Evolutionary conservation across 495 filamentous ascomycete species (phyloP).

Genomic region (Pseudoneurospora amorphoporcata): DNA sequence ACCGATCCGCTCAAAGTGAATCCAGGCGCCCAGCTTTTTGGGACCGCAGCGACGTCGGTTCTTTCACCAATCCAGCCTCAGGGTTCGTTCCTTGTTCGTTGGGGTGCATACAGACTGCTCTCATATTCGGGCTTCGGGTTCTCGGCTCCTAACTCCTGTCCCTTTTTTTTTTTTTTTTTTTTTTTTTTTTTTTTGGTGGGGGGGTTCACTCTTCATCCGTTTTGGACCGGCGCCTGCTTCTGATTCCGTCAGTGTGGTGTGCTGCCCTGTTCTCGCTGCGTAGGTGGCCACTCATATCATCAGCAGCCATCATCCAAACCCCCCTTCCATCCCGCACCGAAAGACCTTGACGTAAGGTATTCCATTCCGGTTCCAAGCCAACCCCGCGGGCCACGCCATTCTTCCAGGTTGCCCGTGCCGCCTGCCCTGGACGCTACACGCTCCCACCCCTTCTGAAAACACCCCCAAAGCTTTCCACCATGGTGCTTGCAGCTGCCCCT

Average conservation of each 20-base stretch:
- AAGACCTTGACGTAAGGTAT: background rate
- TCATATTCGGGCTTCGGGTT: background rate
- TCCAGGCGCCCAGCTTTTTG: background rate
- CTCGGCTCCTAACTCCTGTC: background rate
- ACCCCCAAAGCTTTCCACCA: slow-evolving; percentile 6
- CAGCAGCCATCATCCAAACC: background rate
- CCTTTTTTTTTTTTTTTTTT: background rate
- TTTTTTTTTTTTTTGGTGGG: background rate
- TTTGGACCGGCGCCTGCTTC: background rate
- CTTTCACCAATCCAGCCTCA: background rate
- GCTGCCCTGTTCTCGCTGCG: background rate
- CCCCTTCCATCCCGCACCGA: background rate
- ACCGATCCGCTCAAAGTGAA: slow-evolving; percentile 4
- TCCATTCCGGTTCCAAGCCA: background rate
- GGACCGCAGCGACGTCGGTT: background rate
- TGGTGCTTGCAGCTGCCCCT: slow-evolving; percentile 23
- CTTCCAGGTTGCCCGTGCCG: slow-evolving; percentile 3
- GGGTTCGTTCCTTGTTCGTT: background rate
- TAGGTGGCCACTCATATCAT: background rate
- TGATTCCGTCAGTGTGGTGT: background rate
- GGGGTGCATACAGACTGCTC: background rate
- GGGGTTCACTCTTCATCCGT: background rate
- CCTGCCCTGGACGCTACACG: slow-evolving; percentile 5
- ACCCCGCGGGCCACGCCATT: slow-evolving; percentile 3
- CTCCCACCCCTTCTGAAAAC: background rate